A percentile compares a stretch with the other conserved stretches of the same genome.
These are phyloP conservation scores for Cladosporium oxysporum DNA, from an alignment of 2,329 filamentous ascomycete species.

Conservation along the genomic window DNA sequence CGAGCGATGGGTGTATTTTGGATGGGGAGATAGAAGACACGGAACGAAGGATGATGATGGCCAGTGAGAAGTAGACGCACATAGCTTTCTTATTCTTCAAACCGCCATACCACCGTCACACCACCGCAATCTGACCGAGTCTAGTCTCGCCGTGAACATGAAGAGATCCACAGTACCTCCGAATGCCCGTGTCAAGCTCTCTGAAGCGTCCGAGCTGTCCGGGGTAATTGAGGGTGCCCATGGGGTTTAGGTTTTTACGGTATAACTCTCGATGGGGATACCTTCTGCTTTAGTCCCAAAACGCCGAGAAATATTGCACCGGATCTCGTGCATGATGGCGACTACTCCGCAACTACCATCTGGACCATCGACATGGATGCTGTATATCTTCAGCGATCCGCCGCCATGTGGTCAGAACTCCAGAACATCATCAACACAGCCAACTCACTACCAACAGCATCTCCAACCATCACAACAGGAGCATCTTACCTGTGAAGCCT, in stretches of 20 bases:
- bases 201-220: not conserved
- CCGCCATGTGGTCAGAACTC: slow-evolving; percentile 18
- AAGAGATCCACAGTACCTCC: slow-evolving; percentile 14
- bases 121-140: slow-evolving; percentile 19
- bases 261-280: slow-evolving; percentile 9
- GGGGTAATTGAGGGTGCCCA: slow-evolving; percentile 2
- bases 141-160: slow-evolving; percentile 8
- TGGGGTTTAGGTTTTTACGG: slow-evolving; percentile 9
- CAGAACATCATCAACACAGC: slow-evolving; percentile 8
- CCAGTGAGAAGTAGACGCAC: not conserved
- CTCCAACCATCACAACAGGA: slow-evolving; percentile 2
- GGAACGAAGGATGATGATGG: not conserved
- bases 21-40: not conserved
- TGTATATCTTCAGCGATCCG: slow-evolving; percentile 17
- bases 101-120: not conserved
- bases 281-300: not conserved
- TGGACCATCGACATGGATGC: slow-evolving; percentile 3
- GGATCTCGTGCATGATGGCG: not conserved
- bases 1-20: not conserved
- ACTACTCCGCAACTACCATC: not conserved
- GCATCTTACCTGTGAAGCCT: slow-evolving; percentile 15
- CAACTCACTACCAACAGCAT: not conserved
- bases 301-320: slow-evolving; percentile 10
- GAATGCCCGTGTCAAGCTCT: not conserved
- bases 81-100: slow-evolving; percentile 20